Evolutionary conservation across 2,329 filamentous ascomycete species (phyloP).

Genomic region (Bipolaris gigantea): DNA sequence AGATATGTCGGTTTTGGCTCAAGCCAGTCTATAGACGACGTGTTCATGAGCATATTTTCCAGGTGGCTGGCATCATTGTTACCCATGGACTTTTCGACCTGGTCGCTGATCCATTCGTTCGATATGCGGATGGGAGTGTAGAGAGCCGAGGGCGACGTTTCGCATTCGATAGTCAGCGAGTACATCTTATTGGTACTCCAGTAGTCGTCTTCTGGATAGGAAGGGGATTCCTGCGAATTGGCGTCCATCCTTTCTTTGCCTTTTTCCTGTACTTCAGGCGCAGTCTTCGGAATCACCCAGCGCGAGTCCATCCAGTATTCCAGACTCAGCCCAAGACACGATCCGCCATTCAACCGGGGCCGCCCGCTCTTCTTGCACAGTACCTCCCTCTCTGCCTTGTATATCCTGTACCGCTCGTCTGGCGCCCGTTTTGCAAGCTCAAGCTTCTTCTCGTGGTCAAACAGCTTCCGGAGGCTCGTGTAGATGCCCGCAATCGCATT

Average conservation of each 20-base stretch:
- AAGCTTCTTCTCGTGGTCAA: conserved; percentile 66
- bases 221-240: conserved; percentile 22
- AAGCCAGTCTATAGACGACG: conserved; percentile 65
- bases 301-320: conserved; percentile 76
- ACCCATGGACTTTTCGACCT: conserved; percentile 60
- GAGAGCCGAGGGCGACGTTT: conserved; percentile 49
- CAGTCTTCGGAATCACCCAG: conserved; percentile 44
- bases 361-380: conserved; percentile 71
- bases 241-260: conserved; percentile 45
- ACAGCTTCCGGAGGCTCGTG: conserved; percentile 68
- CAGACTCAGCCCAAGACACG: conserved; percentile 68
- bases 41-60: conserved; percentile 48
- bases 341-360: conserved; percentile 70
- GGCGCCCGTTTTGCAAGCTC: conserved; percentile 35
- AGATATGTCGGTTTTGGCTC: conserved; percentile 67
- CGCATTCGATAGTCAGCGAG: conserved; percentile 69
- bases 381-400: conserved; percentile 58
- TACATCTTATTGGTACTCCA: conserved; percentile 58
- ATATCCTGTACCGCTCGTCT: conserved; percentile 48
- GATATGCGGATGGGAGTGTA: conserved; percentile 69
- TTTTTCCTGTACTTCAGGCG: conserved; percentile 36
- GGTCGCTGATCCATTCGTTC: conserved; percentile 70
- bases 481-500: conserved; percentile 76
- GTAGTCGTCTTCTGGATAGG: conserved; percentile 40
- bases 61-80: conserved; percentile 43